Conservation (phyloP, 192 early-diverging fungal genomes). For the Paraglomus brasilianum region DNA sequence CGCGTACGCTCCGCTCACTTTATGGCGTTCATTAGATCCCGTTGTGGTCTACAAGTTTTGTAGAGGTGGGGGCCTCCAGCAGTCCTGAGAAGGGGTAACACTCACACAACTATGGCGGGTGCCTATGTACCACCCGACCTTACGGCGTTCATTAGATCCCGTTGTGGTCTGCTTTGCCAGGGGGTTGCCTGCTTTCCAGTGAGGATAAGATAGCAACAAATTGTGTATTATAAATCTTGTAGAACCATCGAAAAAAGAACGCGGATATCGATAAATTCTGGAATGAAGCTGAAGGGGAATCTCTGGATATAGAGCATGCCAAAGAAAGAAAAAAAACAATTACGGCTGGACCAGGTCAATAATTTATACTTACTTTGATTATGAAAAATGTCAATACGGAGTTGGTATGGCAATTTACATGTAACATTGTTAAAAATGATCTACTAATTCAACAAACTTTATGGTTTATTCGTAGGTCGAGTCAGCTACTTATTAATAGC, state of each 20-base stretch:
- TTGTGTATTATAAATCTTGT: conserved; percentile 17
- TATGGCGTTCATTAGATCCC: conserved; percentile 35
- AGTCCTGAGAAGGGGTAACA: not conserved
- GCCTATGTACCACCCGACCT: not conserved
- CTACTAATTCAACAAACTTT: too few species aligned
- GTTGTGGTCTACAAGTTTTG: conserved; percentile 30
- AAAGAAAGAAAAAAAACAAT: conserved; percentile 17
- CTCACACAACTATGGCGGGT: conserved; percentile 14
- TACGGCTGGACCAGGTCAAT: conserved; percentile 15
- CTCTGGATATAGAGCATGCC: conserved; percentile 5
- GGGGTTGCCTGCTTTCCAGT: too few species aligned
- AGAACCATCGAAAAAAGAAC: conserved; percentile 30
- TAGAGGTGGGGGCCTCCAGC: not conserved
- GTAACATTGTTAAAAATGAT: conserved; percentile 12
- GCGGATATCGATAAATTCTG: conserved; percentile 23
- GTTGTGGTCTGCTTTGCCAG: conserved; percentile 24
- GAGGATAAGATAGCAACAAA: conserved; percentile 8
- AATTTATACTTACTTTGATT: conserved; percentile 1
- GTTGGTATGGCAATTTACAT: conserved; percentile 16
- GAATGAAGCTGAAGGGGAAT: conserved; percentile 23
- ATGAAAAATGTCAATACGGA: conserved; percentile 25
- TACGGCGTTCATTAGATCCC: not conserved
- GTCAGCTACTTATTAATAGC: too few species aligned
- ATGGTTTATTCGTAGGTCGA: too few species aligned
- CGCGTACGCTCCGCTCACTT: conserved; percentile 31